A percentile compares a stretch with the other conserved stretches of the same genome.
These are phyloP conservation scores for Apiospora koreana DNA, from an alignment of 2,329 filamentous ascomycete species.

Conservation along the genomic window DNA sequence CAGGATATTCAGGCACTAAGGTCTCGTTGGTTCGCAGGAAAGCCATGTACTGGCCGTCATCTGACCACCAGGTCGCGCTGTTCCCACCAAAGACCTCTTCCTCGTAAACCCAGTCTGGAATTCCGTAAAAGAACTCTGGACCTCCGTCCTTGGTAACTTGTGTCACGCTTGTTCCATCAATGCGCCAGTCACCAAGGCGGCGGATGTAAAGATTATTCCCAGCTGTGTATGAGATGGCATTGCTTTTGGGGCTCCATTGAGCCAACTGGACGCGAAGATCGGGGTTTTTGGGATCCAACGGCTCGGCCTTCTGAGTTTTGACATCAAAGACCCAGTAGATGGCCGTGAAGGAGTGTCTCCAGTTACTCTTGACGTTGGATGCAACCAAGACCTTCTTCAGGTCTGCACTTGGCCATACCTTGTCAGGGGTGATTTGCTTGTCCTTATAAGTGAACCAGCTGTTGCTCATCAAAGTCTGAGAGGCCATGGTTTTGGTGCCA, in stretches of 20 bases:
- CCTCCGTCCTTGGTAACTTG: conserved; percentile 88
- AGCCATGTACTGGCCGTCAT: conserved; percentile 84
- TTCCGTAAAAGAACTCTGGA: conserved; percentile 86
- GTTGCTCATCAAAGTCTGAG: conserved; percentile 75
- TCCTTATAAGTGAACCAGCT: conserved; percentile 61
- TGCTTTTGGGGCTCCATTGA: conserved; percentile 83
- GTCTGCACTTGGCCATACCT: conserved; percentile 76
- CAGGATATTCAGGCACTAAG: conserved; percentile 83
- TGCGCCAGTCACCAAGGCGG: conserved; percentile 54
- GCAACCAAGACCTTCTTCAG: conserved; percentile 84
- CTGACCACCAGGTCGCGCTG: conserved; percentile 93
- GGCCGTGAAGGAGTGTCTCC: conserved; percentile 86
- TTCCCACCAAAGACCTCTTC: conserved; percentile 77
- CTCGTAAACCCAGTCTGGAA: conserved; percentile 97
- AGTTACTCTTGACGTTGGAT: conserved; percentile 73
- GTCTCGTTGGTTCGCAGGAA: conserved; percentile 95
- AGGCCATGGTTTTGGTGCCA: conserved; percentile 42
- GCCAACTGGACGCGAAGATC: conserved; percentile 76
- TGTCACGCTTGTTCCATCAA: conserved; percentile 57
- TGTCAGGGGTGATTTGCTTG: conserved; percentile 54
- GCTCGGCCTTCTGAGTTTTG: conserved; percentile 71
- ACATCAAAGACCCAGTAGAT: conserved; percentile 94
- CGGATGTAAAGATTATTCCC: conserved; percentile 90
- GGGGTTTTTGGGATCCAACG: conserved; percentile 71
- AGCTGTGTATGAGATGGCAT: conserved; percentile 85